phyloP scores from a whole-genome alignment of 202 grass and related monocot species.

The Schoenoplectus tabernaemontani region DNA sequence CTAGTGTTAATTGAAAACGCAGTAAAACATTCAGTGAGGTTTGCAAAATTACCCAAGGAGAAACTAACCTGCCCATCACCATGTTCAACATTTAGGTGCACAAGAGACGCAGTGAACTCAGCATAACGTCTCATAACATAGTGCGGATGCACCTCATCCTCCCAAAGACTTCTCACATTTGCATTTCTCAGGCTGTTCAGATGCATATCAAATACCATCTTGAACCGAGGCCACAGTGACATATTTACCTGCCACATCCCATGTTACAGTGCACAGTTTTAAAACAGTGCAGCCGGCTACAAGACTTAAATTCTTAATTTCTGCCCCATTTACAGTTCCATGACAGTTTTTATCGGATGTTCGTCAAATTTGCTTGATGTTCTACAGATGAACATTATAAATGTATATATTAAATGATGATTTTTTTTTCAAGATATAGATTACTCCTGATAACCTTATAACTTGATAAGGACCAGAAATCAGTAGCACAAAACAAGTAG shows the following conservation, averaged over 20 bases:
- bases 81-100: slow-evolving; percentile 93
- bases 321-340: not conserved
- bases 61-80: slow-evolving; percentile 87
- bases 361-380: not conserved
- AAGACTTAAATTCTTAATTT: not conserved
- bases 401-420: not conserved
- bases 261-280: too few species aligned
- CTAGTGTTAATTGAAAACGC: not conserved
- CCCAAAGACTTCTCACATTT: slow-evolving; percentile 82
- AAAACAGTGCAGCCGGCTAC: not conserved
- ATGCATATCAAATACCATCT: slow-evolving; percentile 99
- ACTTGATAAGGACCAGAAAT: not conserved
- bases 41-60: slow-evolving; percentile 12
- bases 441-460: too few species aligned
- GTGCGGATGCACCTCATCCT: slow-evolving; percentile 97
- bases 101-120: slow-evolving; percentile 93
- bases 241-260: slow-evolving; percentile 68
- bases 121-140: slow-evolving; percentile 88
- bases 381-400: not conserved
- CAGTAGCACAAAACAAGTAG: too few species aligned
- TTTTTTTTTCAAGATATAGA: not conserved
- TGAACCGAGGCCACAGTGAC: slow-evolving; percentile 90
- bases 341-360: not conserved
- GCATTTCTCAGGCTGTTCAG: slow-evolving; percentile 85
- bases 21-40: not conserved